Evolutionary conservation across 2,329 filamentous ascomycete genomes (phyloP).

Genomic region (Fusarium sterilihyphosum): DNA sequence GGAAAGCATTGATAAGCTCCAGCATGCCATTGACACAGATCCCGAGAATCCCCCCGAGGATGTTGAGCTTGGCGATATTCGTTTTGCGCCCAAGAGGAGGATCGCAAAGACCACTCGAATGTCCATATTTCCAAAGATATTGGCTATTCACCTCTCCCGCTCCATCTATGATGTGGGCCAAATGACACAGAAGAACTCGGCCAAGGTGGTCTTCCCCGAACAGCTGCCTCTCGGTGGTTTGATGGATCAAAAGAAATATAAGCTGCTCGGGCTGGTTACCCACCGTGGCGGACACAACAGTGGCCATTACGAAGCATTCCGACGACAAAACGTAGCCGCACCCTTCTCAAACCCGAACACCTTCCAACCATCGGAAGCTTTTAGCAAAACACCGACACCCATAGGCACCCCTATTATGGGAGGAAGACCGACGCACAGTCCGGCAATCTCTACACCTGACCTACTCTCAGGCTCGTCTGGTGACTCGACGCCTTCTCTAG

Average conservation of each 20-base stretch:
- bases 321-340: slow-evolving; percentile 80
- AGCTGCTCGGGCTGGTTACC: slow-evolving; percentile 85
- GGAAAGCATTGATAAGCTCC: slow-evolving; percentile 71
- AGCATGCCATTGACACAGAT: slow-evolving; percentile 77
- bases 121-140: slow-evolving; percentile 85
- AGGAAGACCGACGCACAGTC: slow-evolving; percentile 53
- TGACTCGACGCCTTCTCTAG: slow-evolving; percentile 50
- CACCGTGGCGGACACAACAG: slow-evolving; percentile 97
- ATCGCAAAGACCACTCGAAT: slow-evolving; percentile 92
- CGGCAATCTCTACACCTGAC: slow-evolving; percentile 59
- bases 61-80: slow-evolving; percentile 78
- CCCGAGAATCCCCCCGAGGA: slow-evolving; percentile 81
- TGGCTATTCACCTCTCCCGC: slow-evolving; percentile 91
- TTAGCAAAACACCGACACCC: slow-evolving; percentile 70
- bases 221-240: slow-evolving; percentile 83
- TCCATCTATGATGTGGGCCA: slow-evolving; percentile 86
- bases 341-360: slow-evolving; percentile 86
- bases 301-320: slow-evolving; percentile 96
- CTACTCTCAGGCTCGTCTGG: slow-evolving; percentile 53
- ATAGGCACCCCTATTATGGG: slow-evolving; percentile 59
- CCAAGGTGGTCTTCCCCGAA: slow-evolving; percentile 93
- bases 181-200: slow-evolving; percentile 89
- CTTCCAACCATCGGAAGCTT: slow-evolving; percentile 79
- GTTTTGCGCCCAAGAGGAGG: slow-evolving; percentile 78
- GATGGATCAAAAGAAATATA: slow-evolving; percentile 81